These are phyloP conservation scores for Coprinopsis strossmayeri DNA, from an alignment of 768 basidiomycete species.

Conservation along the genomic window DNA sequence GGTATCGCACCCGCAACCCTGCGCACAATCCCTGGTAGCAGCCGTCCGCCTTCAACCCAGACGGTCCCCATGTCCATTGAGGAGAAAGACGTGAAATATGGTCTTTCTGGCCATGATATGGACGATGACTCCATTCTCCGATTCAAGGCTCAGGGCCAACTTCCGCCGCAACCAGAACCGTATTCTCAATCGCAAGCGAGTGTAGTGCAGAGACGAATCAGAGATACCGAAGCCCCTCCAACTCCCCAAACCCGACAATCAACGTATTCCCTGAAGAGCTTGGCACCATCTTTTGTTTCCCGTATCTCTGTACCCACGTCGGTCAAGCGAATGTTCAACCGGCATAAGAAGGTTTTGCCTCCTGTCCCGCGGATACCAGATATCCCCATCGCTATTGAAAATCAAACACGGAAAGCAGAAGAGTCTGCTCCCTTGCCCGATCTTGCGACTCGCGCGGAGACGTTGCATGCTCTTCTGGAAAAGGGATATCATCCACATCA, in stretches of 20 bases:
- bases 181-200: not conserved
- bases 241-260: conserved; percentile 27
- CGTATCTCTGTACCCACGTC: conserved; percentile 36
- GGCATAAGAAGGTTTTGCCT: conserved; percentile 53
- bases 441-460: conserved; percentile 43
- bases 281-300: conserved; percentile 47
- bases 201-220: not conserved
- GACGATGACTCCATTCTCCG: conserved; percentile 14
- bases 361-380: conserved; percentile 49
- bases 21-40: conserved; percentile 17
- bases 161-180: not conserved
- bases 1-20: conserved; percentile 28
- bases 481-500: conserved; percentile 48
- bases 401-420: conserved; percentile 37
- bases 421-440: conserved; percentile 44
- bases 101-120: not conserved
- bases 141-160: conserved; percentile 15
- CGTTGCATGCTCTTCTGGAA: conserved; percentile 42
- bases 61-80: conserved; percentile 9
- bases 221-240: not conserved
- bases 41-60: conserved; percentile 15
- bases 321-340: conserved; percentile 27
- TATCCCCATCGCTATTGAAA: conserved; percentile 35
- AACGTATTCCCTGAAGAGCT: conserved; percentile 36
- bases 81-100: conserved; percentile 1